Evolutionary conservation across 768 basidiomycete genomes (phyloP), one percentile per base, ranked within the genome.

Genomic region (Collybia nuda): DNA sequence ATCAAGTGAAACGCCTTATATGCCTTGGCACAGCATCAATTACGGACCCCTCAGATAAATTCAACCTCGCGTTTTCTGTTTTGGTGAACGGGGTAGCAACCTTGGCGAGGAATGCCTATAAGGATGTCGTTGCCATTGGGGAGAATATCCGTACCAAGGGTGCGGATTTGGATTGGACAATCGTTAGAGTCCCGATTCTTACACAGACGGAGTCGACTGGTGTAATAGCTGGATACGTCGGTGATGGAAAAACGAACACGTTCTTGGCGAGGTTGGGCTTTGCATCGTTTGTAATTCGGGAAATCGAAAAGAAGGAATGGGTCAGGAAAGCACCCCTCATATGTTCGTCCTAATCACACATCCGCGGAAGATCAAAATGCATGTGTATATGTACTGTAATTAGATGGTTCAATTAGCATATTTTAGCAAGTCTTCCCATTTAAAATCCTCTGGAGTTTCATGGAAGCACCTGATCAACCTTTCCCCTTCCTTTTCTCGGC

Each of bases 341-440:
- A n/a, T 72, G 54, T 46, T 52, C 61, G 15, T 39, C 48, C n/a
- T 58, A 48, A 53, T 28, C 17, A 21, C 19, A 18, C 40, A 21
- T 41, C 40, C 5, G 8, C 2, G 23, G 21, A 19, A 19, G 40
- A 14, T 21, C 40, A 11, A 6, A 41, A 8, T 15, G n/a, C n/a
- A n/a, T n/a, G 40, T 19, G 17, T 41, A 21, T 23, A 47, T 22
- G 19, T 37, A 17, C 14, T n/a, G 6, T 46, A 45, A 32, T 51
- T 60, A 66, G 29, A 59, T 47, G 55, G 56, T 62, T 54, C 58
- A 62, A 47, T 65, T 69, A 24, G 74, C 71, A 49, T 77, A 73
- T 63, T 83, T 78, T 51, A 97, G 61, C 59, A 97, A 67, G 40
- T 86, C 81, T 56, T 91, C 79, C 90, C 93, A 94, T 55, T 81